Percentiles rank a stretch among this genome's conserved stretches.
phyloP scores from a whole-genome alignment of 306 rosid species.

The Malus asiatica region DNA sequence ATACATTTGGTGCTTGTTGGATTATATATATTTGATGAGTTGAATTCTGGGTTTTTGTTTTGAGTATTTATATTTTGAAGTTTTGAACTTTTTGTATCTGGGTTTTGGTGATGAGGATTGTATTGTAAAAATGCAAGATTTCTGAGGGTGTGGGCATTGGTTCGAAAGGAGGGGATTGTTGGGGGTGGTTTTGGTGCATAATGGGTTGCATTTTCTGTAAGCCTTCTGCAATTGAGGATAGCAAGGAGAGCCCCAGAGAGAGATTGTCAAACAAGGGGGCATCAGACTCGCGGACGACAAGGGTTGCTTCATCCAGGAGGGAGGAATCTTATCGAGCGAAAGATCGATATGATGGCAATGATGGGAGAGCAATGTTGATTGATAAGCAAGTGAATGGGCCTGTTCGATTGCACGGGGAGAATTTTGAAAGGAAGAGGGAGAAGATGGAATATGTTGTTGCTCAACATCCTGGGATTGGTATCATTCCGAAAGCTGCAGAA shows the following conservation, averaged over 20 bases:
- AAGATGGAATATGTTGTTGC: conserved; percentile 60
- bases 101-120: conserved; percentile 21
- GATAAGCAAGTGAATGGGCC: conserved; percentile 71
- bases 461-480: conserved; percentile 71
- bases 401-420: conserved; percentile 44
- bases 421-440: conserved; percentile 81
- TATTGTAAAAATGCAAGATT: conserved; percentile 27
- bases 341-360: conserved; percentile 56
- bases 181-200: conserved; percentile 36
- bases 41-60: conserved; percentile 22
- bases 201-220: conserved; percentile 90
- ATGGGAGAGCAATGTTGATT: conserved; percentile 51
- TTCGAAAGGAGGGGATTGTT: conserved; percentile 34
- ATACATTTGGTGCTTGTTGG: conserved; percentile 24
- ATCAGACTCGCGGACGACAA: conserved; percentile 35
- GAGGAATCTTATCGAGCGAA: conserved; percentile 59
- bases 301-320: conserved; percentile 76
- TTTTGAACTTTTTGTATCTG: conserved; percentile 2
- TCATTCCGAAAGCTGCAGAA: conserved; percentile 73
- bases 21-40: conserved; percentile 15
- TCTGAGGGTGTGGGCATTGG: conserved; percentile 37
- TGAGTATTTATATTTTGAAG: conserved; percentile 3
- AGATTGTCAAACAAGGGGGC: conserved; percentile 53
- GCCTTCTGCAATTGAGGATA: conserved; percentile 95
- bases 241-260: conserved; percentile 93